Evolutionary conservation across 352 stramenopile genomes (phyloP), one percentile per base, ranked within the genome.

Genomic region (Globisporangium acanthophoron): DNA sequence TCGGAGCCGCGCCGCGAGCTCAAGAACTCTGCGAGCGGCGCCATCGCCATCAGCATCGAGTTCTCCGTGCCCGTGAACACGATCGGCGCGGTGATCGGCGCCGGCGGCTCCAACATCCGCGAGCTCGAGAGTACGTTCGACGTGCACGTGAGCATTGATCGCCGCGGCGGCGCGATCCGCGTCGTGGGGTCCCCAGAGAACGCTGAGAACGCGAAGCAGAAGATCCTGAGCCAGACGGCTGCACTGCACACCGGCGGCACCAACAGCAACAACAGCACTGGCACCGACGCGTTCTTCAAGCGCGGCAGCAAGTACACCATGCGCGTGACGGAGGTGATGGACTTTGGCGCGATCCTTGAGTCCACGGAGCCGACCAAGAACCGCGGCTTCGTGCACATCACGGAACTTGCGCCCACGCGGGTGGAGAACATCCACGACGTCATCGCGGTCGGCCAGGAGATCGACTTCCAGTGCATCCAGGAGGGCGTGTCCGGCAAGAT

Each of bases 361-460:
- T 74, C 79, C 24, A 84, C 68, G 20, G 61, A 66, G 49, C 78
- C 90, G 31, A 62, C 91, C 39, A 71, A 76, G 29, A 82, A 97
- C 55, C 85, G 95, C 35, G 96, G 87, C 43, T 89, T 99, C 41
- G 80, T 98, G 35, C 96, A 99, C 79, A 90, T 98, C 54, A 97
- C 88, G 37, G 90, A 99, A 67, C 67, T 98, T n/a, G 68, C 85
- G 3, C 66, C 75, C 51, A 57, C 69, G 18, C 85, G 82, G 57
- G 67, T 93, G 20, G 74, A 66, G 24, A 81, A 88, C 60, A 92
- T 92, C 47, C 70, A 78, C 47, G 66, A 79, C 44, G 54, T 76
- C 8, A 56, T 95, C 27, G 71, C 80, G 24, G 67, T 83, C 44
- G 83, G 80, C 45, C 78, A 95, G 62, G 80, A 86, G 60, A 68